A percentile compares a stretch with the other conserved stretches of the same genome.
These are phyloP conservation scores for Heliamphora exappendiculata DNA, from an alignment of 148 eudicot genomes.

Conservation along the genomic window DNA sequence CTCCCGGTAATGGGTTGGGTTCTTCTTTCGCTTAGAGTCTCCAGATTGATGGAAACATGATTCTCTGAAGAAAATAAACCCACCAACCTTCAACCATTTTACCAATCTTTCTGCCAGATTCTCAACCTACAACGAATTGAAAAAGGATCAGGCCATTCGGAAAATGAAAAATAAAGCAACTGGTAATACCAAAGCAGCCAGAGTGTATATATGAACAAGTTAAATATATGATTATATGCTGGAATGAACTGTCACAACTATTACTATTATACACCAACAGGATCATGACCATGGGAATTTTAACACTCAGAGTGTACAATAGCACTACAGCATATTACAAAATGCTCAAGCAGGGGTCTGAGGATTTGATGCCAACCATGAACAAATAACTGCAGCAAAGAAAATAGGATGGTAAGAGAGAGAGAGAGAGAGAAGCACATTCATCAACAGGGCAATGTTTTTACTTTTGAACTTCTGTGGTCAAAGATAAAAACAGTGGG, in stretches of 20 bases:
- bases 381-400: not conserved
- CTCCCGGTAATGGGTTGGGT: conserved; percentile 97
- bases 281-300: not conserved
- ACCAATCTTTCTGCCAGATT: conserved; percentile 64
- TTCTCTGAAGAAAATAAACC: conserved; percentile 85
- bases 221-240: not conserved
- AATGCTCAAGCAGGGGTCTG: not conserved
- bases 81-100: conserved; percentile 91
- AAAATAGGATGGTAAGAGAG: not conserved
- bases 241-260: not conserved
- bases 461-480: not conserved
- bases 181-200: not conserved
- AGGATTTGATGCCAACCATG: not conserved
- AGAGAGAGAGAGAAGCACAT: not conserved
- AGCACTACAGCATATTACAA: not conserved
- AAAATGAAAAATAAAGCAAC: not conserved
- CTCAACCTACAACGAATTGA: conserved; percentile 52
- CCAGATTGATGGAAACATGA: conserved; percentile 99
- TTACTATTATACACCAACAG: not conserved
- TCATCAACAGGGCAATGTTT: not conserved
- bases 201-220: too few species aligned
- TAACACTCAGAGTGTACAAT: not conserved
- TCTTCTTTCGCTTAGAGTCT: conserved; percentile 76
- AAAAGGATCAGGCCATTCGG: not conserved
- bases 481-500: not conserved